Percentiles rank a stretch among this genome's conserved stretches.
Evolutionary conservation across 2,329 filamentous ascomycete genomes (phyloP).

Genomic region (Aspergillus glaucus): DNA sequence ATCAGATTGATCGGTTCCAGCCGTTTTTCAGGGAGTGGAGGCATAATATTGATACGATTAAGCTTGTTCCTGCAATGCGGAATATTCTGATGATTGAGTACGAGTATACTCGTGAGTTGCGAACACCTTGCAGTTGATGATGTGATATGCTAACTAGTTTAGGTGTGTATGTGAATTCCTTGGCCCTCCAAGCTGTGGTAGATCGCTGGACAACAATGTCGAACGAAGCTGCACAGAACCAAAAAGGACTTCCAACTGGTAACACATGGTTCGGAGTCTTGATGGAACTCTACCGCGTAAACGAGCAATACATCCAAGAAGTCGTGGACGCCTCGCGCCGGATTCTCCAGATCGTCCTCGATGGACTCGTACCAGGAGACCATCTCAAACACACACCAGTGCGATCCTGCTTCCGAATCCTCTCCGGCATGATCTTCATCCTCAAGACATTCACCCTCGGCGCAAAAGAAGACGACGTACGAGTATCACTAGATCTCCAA

Average conservation of each 20-base stretch:
- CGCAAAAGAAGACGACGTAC: conserved; percentile 56
- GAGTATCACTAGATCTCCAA: conserved; percentile 52
- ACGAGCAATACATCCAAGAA: conserved; percentile 56
- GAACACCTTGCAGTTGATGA: not conserved
- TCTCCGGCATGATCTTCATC: conserved; percentile 59
- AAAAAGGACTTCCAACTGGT: conserved; percentile 23
- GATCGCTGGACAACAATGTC: conserved; percentile 78
- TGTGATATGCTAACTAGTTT: conserved; percentile 8
- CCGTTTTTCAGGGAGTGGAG: conserved; percentile 74
- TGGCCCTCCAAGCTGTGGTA: conserved; percentile 89
- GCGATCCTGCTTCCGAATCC: conserved; percentile 58
- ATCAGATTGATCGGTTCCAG: conserved; percentile 72
- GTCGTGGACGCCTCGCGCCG: conserved; percentile 57
- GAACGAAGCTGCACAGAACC: conserved; percentile 30
- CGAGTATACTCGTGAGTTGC: conserved; percentile 72
- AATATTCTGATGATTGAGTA: conserved; percentile 90
- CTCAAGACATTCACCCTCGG: conserved; percentile 61
- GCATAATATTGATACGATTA: conserved; percentile 72
- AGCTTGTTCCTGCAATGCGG: conserved; percentile 53
- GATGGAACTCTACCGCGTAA: conserved; percentile 49
- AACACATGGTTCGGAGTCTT: conserved; percentile 33
- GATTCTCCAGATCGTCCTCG: conserved; percentile 54
- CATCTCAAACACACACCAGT: conserved; percentile 58
- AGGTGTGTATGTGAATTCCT: conserved; percentile 78
- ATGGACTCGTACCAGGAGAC: conserved; percentile 52